Evolutionary conservation across 2,329 filamentous ascomycete genomes (phyloP), one percentile per base, ranked within the genome.

Genomic region (Berkeleyomyces basicola): DNA sequence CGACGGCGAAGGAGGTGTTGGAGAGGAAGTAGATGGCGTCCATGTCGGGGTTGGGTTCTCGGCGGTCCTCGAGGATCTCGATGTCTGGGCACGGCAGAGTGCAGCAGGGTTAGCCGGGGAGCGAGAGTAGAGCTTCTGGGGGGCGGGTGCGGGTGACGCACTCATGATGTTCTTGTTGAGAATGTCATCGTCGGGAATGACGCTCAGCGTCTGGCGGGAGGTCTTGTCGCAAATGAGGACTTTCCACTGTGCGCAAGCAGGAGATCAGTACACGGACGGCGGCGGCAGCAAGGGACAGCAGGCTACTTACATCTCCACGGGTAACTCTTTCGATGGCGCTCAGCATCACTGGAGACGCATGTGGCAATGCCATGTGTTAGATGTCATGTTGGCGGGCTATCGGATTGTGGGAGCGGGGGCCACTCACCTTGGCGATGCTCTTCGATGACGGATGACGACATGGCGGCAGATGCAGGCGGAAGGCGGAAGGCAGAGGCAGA

Each of bases 151-250:
- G 59, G 63, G 49, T 59, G 37, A 43, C 85, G 72, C 80, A 96
- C 91, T 96, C 68, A 91, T 92, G 74, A 99, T 88, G 72, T 96
- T 96, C 75, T 90, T 84, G 72, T 95, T 95, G 75, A 99, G 86
- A 68, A 99, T 95, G 70, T 96, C 90, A 82, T 99, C 92, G 77
- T 96, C 88, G 70, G 90, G 92, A 72, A 92, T 83, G 57, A 89
- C 87, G 78, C 92, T 95, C 69, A 99, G 81, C 69, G 99, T 82
- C 73, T 87, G 91, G 72, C 86, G 85, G 72, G 89, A 91, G 63
- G 78, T 80, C 68, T 88, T 85, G 75, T 99, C 93, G 69, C 96
- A 79, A 61, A 99, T 86, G 68, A 99, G 78, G 68, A 96, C 88
- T 82, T 97, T 99, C 93, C 93, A 99, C 90, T 96, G 67, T 62